Evolutionary conservation across 108 stramenopile species (phyloP), one percentile per base, ranked within the genome.

Genomic region (Tribonema minus): DNA sequence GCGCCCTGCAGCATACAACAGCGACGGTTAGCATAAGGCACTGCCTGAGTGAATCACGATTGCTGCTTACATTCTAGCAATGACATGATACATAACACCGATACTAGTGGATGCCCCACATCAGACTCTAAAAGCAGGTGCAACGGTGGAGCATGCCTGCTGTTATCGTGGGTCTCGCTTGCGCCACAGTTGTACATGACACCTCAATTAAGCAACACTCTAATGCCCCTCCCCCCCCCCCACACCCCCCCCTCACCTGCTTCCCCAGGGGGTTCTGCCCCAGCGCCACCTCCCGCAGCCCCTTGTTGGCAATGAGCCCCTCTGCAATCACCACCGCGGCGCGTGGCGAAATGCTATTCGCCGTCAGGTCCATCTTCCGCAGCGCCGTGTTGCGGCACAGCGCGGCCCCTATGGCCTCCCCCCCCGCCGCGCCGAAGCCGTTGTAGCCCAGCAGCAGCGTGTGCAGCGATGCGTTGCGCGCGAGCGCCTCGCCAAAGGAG

Each of bases 261-360:
- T 76, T 71, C 30, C 77, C 77, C 0, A 78, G 68, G 6, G 68
- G n/a, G 31, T 78, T 78, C 25, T 64, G 64, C 20, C 34, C 64
- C 31, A 78, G 31, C 35, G 69, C 32, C 34, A 78, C 62, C 36
- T 33, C 2, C 1, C 60, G 67, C n/a, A 74, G 68, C 34, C 32
- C 23, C n/a, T 73, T 35, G 67, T 78, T 78, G 35, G 31, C 30
- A 35, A 68, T 1, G 23, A 78, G 64, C 1, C 60, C 77, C 67
- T 76, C 36, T 30, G 72, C 67, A 28, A 78, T 76, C 6, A 78
- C 77, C 23, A 77, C 69, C 36, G 72, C 74, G 20, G 77, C 77
- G 7, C 77, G 64, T 23, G 77, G 77, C 27, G 68, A 76, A n/a
- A 78, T 70, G 2, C 63, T 67, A 74, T 78, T 78, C 74, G 61